These are phyloP conservation scores for Primulina tabacum DNA, from an alignment of 257 asterid genomes.

Conservation along the genomic window DNA sequence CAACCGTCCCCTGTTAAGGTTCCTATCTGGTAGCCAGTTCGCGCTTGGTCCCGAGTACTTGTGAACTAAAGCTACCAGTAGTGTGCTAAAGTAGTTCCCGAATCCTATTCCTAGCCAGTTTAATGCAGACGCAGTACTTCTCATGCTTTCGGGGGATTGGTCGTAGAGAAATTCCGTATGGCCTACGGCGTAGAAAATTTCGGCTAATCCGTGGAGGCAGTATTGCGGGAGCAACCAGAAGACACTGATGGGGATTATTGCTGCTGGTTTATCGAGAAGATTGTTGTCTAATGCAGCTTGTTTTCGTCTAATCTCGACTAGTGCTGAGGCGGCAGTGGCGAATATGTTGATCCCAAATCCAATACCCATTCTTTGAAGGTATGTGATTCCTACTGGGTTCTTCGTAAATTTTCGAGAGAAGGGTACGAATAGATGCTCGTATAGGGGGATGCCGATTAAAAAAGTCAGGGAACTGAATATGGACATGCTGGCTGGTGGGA, in stretches of 20 bases:
- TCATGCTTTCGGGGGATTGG: conserved; percentile 87
- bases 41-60: conserved; percentile 37
- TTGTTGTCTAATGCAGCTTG: conserved; percentile 39
- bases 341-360: conserved; percentile 52
- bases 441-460: conserved; percentile 42
- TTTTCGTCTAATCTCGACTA: conserved; percentile 63
- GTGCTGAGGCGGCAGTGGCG: conserved; percentile 51
- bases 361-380: conserved; percentile 75
- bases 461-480: conserved; percentile 63
- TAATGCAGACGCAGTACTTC: conserved; percentile 69
- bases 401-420: conserved; percentile 43
- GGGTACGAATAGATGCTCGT: conserved; percentile 74
- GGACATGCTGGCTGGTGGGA: conserved; percentile 74
- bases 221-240: conserved; percentile 80
- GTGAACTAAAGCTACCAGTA: conserved; percentile 57
- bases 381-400: conserved; percentile 57
- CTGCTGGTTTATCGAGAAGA: conserved; percentile 49
- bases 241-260: conserved; percentile 60
- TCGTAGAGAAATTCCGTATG: conserved; percentile 74
- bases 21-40: conserved; percentile 77
- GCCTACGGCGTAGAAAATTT: conserved; percentile 64
- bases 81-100: conserved; percentile 59
- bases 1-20: conserved; percentile 58
- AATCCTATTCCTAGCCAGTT: conserved; percentile 53
- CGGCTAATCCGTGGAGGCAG: conserved; percentile 61